Evolutionary conservation across 1,284 basidiomycete species (phyloP).

Genomic region (Ganoderma resinaceum): DNA sequence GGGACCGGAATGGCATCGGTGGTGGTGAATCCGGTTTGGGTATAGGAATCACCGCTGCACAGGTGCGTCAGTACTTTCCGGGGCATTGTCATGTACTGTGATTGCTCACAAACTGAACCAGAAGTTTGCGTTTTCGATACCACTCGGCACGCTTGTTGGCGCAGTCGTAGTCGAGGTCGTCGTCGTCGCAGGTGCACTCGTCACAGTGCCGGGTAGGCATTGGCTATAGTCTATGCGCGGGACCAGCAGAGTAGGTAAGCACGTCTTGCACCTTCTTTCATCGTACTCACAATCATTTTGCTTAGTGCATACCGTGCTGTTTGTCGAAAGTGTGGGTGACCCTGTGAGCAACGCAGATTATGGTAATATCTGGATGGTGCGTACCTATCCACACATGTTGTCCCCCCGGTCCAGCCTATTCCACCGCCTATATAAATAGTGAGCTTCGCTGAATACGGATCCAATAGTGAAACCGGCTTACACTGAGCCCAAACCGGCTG

Average conservation of each 20-base stretch:
- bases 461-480: conserved; percentile 15
- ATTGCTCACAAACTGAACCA: conserved; percentile 58
- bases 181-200: conserved; percentile 33
- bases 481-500: conserved; percentile 37
- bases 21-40: conserved; percentile 57
- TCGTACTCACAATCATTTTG: conserved; percentile 47
- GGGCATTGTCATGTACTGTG: background rate
- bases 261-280: background rate
- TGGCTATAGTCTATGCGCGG: conserved; percentile 49
- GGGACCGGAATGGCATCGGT: conserved; percentile 48
- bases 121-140: conserved; percentile 43
- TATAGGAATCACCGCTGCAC: conserved; percentile 65
- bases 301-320: conserved; percentile 44
- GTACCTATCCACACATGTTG: conserved; percentile 48
- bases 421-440: conserved; percentile 42
- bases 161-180: conserved; percentile 35
- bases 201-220: conserved; percentile 45
- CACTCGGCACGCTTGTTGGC: conserved; percentile 32
- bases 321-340: background rate
- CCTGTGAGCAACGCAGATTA: conserved; percentile 1
- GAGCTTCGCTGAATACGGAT: background rate
- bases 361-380: conserved; percentile 31
- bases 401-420: conserved; percentile 48
- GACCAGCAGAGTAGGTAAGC: conserved; percentile 26
- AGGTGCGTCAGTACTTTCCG: too few species aligned